Base-by-base conservation (phyloP, 352 stramenopile species). In the Globisporangium acanthophoron region DNA sequence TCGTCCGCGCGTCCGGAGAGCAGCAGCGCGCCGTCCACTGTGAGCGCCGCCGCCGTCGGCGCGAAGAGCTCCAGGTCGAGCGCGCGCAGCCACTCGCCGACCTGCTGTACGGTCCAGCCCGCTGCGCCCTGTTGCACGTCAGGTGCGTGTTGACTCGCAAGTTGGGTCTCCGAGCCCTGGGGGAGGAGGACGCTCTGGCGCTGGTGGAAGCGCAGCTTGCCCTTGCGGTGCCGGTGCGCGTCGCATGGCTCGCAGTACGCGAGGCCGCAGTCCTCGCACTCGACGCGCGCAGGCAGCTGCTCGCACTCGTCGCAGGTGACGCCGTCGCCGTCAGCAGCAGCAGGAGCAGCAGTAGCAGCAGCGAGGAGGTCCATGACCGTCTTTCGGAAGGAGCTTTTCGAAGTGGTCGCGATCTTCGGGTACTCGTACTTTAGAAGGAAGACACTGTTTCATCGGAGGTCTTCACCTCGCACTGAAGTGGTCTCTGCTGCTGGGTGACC, bases 241-340 rank as follows among this genome's bases (percentile, higher is more conserved):
- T 94, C 81, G 55, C 84, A 94, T 3, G 58, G 46, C 27, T 62
- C 52, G 54, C 84, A 94, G 67, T 92, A 94, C 59, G 78, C 66
- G 41, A 94, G 67, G 3, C 81, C 84, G 53, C 84, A 94, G 62
- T 87, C 84, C 24, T 84, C 69, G 54, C 84, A 94, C 13, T 72
- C 68, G 58, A 90, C 60, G 40, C 67, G 49, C 52, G 73, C 75
- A 5, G 47, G 46, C 31, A 58, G 59, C 12, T 78, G 61, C 56
- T 94, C 81, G 66, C 84, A 94, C 61, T 94, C 84, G 43, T 94
- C 84, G 57, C 84, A 94, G 58, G 52, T 8, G 48, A 73, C 27
- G 24, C 57, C 31, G 27, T 44, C 66, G 20, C 1, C 4, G 3
- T 20, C 7, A 3, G 9, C 45, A 47, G 13, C 37, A 12, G 2